Evolutionary conservation across 106 monocot species (phyloP), one percentile per base, ranked within the genome.

Genomic region (Allium fistulosum): DNA sequence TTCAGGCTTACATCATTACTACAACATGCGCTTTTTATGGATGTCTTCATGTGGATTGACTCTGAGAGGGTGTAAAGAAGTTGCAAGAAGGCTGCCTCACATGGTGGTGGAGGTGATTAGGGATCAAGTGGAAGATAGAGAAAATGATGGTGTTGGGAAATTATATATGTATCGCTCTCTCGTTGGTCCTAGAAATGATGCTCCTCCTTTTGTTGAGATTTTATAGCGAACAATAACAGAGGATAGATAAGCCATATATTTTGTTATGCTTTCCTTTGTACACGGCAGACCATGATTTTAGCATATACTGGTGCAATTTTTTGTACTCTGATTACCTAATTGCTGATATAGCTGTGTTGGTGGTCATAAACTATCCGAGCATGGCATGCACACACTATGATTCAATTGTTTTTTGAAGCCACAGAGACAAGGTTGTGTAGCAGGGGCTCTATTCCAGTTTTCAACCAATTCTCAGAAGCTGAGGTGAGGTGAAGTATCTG

Each of bases 1-100:
- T 27, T 87, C 90, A 7, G 94, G 94, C 37, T 37, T 94, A 10
- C 80, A 84, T 65, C 84, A 82, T 68, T 94, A 87, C 72, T 90
- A 87, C 67, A 87, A 85, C 76, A 94, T 94, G 94, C 84, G 94
- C 66, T 94, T 90, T 72, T 65, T 94, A 48, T 94, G 94, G 94
- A 94, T 94, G 94, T 85, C 84, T 16, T 75, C 84, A 0, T 94
- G 94, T 71, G 84, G 79, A 58, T 53, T 90, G 50, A 65, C 90
- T 7, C 51, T 87, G 46, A 80, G 78, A 18, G 90, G 82, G n/a
- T 94, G 94, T 71, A 80, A 59, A 66, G 78, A 90, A 46, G 87
- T 94, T 28, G 90, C 90, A 17, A 61, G 37, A 68, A 76, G 60
- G 55, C 66, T 87, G 72, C 90, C 84, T 51, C 55, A 53, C 46